Conservation (phyloP, 192 early-diverging fungal genomes). For the Backusella mclennaniae region DNA sequence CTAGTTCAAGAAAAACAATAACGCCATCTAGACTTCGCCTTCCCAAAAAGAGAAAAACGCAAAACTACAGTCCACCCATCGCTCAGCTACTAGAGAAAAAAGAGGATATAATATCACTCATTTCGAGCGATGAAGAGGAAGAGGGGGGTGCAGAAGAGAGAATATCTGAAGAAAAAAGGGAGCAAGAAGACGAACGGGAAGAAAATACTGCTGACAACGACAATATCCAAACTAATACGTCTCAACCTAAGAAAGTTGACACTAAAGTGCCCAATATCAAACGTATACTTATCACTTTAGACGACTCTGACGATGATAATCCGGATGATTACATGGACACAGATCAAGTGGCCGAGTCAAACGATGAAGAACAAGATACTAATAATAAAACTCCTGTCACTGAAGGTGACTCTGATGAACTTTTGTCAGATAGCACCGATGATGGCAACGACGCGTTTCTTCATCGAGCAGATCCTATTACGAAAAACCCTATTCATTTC, state of each 20-base stretch:
- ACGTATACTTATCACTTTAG: background rate
- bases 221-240: background rate
- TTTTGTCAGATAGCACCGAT: background rate
- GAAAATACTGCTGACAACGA: background rate
- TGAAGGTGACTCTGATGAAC: background rate
- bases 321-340: background rate
- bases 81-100: background rate
- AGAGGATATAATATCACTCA: background rate
- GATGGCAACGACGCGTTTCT: background rate
- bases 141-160: background rate
- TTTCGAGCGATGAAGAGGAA: background rate
- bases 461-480: background rate
- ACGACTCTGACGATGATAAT: background rate
- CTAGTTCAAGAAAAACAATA: background rate
- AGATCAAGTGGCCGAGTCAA: background rate
- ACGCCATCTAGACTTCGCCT: background rate
- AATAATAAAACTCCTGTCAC: background rate
- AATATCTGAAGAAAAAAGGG: too few species aligned
- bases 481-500: background rate
- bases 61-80: background rate
- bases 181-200: background rate
- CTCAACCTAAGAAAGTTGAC: background rate
- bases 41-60: background rate
- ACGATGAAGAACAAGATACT: background rate
- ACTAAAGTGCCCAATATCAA: background rate